Evolutionary conservation across 2,329 filamentous ascomycete species (phyloP), one percentile per base, ranked within the genome.

Genomic region (Myriangium duriaei): DNA sequence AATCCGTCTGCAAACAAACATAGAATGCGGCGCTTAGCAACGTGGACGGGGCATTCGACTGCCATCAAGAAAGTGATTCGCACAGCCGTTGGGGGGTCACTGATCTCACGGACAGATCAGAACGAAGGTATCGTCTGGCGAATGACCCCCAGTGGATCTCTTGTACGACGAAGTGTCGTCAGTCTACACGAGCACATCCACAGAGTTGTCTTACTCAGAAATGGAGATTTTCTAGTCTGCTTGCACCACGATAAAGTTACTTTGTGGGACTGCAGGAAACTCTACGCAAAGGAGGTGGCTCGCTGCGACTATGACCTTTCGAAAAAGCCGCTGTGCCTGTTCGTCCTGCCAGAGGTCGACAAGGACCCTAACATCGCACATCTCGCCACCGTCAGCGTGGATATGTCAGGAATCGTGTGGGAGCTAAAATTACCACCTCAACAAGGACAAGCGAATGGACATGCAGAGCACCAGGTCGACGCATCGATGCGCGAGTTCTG

Each of bases 81-180:
- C 43, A 92, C 87, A 51, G 81, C 81, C 30, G 82, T 78, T 50
- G 87, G 86, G 6, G 71, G 76, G 45, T 80, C 84, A 4, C 66
- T 94, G 30, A 76, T 93, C 19, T 93, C 87, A 5, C 72, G 84
- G 36, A 93, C 87, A 0, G 69, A 76, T 42, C 68, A 77, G 30
- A 81, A 84, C 42, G 83, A 93, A 55, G 79, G 78, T 41, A 76
- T 88, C 46, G 72, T 95, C 3, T 95, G 87, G 87, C 76, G 72
- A 44, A 82, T 92, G 54, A 62, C 67, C 38, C 58, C 66, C 16
- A 62, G 63, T 29, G 62, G 64, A 35, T 59, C 53, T 9, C 63
- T 91, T 7, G 62, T 71, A 29, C 73, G 78, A 4, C 76, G 81
- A 51, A 85, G 79, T 46, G 68, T 73, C 3, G 74, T 92, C 32